Conservation (phyloP, 495 filamentous ascomycete species). For the Daldinia childiae region DNA sequence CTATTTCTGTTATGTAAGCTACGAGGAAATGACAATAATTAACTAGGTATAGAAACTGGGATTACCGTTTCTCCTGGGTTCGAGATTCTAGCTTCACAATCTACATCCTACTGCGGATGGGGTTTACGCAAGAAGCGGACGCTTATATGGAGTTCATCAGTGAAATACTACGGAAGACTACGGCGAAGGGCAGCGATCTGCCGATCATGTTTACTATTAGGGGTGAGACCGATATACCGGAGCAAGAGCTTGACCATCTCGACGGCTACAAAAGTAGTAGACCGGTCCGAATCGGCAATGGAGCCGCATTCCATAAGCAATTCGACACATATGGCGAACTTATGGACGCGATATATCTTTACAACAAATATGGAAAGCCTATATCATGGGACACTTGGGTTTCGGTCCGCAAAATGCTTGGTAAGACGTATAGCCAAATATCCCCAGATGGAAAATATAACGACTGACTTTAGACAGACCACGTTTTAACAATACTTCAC, state of each 20-base stretch:
- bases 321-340: slow-evolving; percentile 81
- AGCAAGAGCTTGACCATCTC: slow-evolving; percentile 70
- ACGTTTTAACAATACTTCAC: slow-evolving; percentile 62
- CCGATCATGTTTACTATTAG: slow-evolving; percentile 83
- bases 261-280: slow-evolving; percentile 72
- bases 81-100: slow-evolving; percentile 78
- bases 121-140: slow-evolving; percentile 77
- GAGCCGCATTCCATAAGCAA: slow-evolving; percentile 76
- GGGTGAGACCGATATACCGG: slow-evolving; percentile 75
- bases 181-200: slow-evolving; percentile 60
- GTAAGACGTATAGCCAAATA: slow-evolving; percentile 31
- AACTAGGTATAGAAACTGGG: slow-evolving; percentile 68
- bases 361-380: slow-evolving; percentile 80
- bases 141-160: slow-evolving; percentile 79
- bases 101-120: slow-evolving; percentile 77
- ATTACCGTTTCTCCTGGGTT: slow-evolving; percentile 80
- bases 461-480: slow-evolving; percentile 48
- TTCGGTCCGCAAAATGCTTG: slow-evolving; percentile 66
- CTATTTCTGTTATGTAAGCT: not conserved
- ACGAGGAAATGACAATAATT: slow-evolving; percentile 5
- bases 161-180: slow-evolving; percentile 65
- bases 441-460: no score
- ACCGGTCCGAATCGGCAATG: slow-evolving; percentile 79
- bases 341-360: slow-evolving; percentile 78
- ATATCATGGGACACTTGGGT: slow-evolving; percentile 78